Base-by-base conservation (phyloP, 306 rosid genomes). In the Trichosanthes cucumerina region DNA sequence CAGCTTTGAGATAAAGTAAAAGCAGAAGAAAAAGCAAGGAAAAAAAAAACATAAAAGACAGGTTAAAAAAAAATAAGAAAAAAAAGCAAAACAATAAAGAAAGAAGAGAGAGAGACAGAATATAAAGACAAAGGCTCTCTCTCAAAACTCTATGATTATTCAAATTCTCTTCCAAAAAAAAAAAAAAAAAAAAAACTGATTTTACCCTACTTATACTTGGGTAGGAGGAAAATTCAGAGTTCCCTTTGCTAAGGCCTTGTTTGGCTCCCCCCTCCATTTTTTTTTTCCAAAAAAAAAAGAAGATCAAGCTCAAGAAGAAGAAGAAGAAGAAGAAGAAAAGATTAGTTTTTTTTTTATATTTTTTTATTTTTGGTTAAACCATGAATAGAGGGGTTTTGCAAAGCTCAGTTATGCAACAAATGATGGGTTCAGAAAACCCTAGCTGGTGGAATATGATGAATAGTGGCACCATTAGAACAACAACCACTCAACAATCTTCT, bases 371-470 rank as follows among this genome's bases (percentile, higher is more conserved):
- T 34, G 0, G 49, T 47, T 0, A 43, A 47, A 43, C 11, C 18
- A 94, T 92, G 99, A 92, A 96, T 90, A 88, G 92, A 91, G 89
- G 90, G 71, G 86, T 84, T 36, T 83, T 88, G 63, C 96, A 96
- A 50, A 92, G 96, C 84, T 89, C 97, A 36, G 93, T 93, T 58
- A 92, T 90, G 90, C 99, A 96, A 83, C 96, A 91, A 83, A 92
- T 96, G 88, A 92, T 89, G 91, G 83, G 80, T 53, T 85, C 94
- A 70, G 93, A 93, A 62, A 92, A 92, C 92, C 93, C 99, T 86
- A 96, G 85, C 64, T 91, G 93, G 96, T 96, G 98, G 99, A 90
- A 84, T 83, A 84, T 89, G 88, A 92, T 91, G 87, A 95, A 91
- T 79, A 86, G 59, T 71, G 75, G 52, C 3, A 21, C 11, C 82